These are phyloP conservation scores for Saturnispora saitoi DNA, from an alignment of 805 yeast genomes.

Conservation along the genomic window DNA sequence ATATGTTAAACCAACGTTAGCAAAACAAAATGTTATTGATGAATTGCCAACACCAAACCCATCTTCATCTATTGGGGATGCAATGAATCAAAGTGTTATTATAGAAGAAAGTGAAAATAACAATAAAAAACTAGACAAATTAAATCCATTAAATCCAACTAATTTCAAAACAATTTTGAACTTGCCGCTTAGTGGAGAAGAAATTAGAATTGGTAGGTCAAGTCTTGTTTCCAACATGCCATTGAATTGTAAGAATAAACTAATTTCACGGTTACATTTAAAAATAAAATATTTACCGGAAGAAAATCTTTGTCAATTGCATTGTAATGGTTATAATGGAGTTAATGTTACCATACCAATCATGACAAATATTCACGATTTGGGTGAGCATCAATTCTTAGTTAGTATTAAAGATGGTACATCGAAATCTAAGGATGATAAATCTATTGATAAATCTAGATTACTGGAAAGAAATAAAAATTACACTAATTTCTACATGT, in stretches of 20 bases:
- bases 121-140: conserved; percentile 3
- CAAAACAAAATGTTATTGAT: background rate
- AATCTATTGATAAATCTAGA: conserved; percentile 19
- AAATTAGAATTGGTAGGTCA: conserved; percentile 57
- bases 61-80: conserved; percentile 42
- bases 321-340: conserved; percentile 82
- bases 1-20: background rate
- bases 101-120: background rate
- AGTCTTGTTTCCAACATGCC: conserved; percentile 47
- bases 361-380: conserved; percentile 23
- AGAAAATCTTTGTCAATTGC: conserved; percentile 39
- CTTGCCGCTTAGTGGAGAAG: conserved; percentile 31
- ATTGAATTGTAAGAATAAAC: conserved; percentile 41
- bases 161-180: conserved; percentile 17
- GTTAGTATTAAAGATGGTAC: conserved; percentile 11
- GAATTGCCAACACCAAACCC: conserved; percentile 70
- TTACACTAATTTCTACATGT: conserved; percentile 47
- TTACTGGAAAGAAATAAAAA: conserved; percentile 34
- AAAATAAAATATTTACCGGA: conserved; percentile 36
- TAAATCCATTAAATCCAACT: conserved; percentile 5
- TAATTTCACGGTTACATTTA: conserved; percentile 63
- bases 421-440: background rate
- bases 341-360: conserved; percentile 56
- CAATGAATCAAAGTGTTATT: conserved; percentile 11
- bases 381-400: conserved; percentile 16